Conservation (phyloP, 2,329 filamentous ascomycete genomes). For the Blastomyces emzantsi region DNA sequence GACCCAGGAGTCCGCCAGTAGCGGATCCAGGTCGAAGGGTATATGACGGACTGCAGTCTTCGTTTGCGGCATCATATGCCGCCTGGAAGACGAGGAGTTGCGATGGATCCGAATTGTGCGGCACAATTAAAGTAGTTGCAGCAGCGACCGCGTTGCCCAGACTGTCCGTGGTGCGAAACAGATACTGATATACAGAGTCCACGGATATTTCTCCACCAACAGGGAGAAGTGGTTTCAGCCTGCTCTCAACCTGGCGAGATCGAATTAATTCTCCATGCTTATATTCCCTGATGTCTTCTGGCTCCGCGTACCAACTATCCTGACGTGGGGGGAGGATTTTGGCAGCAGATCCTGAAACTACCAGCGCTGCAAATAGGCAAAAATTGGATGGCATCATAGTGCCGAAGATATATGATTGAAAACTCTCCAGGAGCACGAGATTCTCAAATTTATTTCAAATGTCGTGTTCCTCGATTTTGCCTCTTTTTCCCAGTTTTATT, state of each 20-base stretch:
- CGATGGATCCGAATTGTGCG: conserved; percentile 24
- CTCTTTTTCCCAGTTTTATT: background rate
- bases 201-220: conserved; percentile 17
- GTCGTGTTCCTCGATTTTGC: background rate
- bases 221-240: background rate
- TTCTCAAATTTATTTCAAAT: background rate
- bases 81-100: conserved; percentile 39
- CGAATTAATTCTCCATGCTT: conserved; percentile 1
- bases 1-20: conserved; percentile 28
- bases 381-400: background rate
- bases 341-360: background rate
- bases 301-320: background rate
- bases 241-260: background rate
- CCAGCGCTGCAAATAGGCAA: background rate
- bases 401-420: background rate
- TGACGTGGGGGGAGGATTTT: background rate
- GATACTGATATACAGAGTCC: conserved; percentile 27
- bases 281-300: background rate
- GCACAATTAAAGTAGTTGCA: conserved; percentile 34
- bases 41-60: conserved; percentile 24
- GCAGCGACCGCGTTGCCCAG: conserved; percentile 31
- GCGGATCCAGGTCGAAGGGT: conserved; percentile 31
- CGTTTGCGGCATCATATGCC: conserved; percentile 23
- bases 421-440: background rate
- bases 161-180: conserved; percentile 36